These are phyloP conservation scores for Plasmodium inui DNA, from an alignment of 169 alveolate species.

Conservation along the genomic window DNA sequence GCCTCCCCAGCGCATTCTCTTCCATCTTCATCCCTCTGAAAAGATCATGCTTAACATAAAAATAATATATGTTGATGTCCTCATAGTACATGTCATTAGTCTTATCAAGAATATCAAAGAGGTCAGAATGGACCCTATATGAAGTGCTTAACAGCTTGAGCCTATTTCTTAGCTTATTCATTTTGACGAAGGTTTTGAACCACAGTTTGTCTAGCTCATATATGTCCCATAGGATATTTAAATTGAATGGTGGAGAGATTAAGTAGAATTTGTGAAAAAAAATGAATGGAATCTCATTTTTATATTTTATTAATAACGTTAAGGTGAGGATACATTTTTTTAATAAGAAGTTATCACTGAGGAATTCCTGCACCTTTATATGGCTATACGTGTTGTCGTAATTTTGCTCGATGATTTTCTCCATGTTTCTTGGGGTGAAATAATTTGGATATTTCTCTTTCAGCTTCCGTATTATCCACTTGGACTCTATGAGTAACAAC, in stretches of 20 bases:
- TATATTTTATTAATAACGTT: constrained; percentile 81
- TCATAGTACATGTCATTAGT: constrained; percentile 58
- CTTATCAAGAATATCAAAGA: constrained; percentile 19
- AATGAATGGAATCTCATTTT: constrained; percentile 84
- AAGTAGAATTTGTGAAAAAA: constrained; percentile 85
- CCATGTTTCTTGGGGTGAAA: constrained; percentile 77
- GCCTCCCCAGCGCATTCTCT: not conserved
- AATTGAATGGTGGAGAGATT: constrained; percentile 86
- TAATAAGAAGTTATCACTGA: constrained; percentile 25
- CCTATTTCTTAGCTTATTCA: constrained; percentile 14
- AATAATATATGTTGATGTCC: constrained; percentile 45
- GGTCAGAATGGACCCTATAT: not conserved
- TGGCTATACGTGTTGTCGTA: constrained; percentile 79
- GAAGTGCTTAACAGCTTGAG: not conserved
- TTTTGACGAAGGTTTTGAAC: constrained; percentile 22
- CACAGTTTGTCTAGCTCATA: constrained; percentile 82
- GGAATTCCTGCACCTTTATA: constrained; percentile 39
- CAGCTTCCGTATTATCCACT: constrained; percentile 80
- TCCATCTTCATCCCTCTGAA: not conserved
- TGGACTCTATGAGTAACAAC: constrained; percentile 79
- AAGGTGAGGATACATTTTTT: constrained; percentile 81
- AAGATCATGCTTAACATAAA: constrained; percentile 14
- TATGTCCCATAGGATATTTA: constrained; percentile 85
- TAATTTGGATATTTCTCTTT: constrained; percentile 80
- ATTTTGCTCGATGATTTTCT: constrained; percentile 65